Percentiles rank a stretch among this genome's conserved stretches.
Evolutionary conservation across 2,329 filamentous ascomycete species (phyloP).

Genomic region (Fusarium odoratissimum): DNA sequence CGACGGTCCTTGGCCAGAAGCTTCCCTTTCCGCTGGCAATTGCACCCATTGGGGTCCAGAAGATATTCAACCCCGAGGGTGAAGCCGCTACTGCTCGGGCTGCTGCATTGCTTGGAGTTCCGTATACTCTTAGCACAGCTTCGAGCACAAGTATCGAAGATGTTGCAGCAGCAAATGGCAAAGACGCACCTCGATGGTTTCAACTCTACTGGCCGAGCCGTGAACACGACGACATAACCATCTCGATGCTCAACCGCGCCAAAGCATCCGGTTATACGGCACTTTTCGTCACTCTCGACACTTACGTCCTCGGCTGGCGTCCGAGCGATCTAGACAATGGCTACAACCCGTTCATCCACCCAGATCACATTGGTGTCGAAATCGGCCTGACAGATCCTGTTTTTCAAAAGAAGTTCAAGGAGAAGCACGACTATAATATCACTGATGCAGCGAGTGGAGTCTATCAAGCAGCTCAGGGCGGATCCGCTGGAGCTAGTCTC

Average conservation of each 20-base stretch:
- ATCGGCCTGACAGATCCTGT: slow-evolving; percentile 32
- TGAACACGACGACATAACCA: slow-evolving; percentile 26
- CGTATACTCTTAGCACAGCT: slow-evolving; percentile 17
- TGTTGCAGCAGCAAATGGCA: slow-evolving; percentile 15
- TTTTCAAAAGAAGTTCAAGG: slow-evolving; percentile 24
- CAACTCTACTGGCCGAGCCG: slow-evolving; percentile 31
- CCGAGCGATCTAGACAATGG: slow-evolving; percentile 24
- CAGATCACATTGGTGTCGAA: slow-evolving; percentile 29
- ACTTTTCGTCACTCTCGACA: slow-evolving; percentile 14
- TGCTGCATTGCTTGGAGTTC: slow-evolving; percentile 2
- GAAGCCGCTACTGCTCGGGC: slow-evolving; percentile 7
- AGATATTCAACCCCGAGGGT: slow-evolving; percentile 28
- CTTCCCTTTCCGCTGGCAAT: slow-evolving; percentile 24
- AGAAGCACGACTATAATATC: slow-evolving; percentile 26
- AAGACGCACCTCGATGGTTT: slow-evolving; percentile 14
- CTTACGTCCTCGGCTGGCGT: slow-evolving; percentile 18
- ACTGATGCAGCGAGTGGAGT: slow-evolving; percentile 11
- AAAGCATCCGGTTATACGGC: slow-evolving; percentile 10
- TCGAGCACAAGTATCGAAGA: slow-evolving; percentile 32
- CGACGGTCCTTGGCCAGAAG: slow-evolving; percentile 12
- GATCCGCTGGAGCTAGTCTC: slow-evolving; percentile 18
- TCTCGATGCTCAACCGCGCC: slow-evolving; percentile 13
- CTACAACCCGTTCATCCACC: slow-evolving; percentile 33
- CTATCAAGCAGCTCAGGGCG: slow-evolving; percentile 23
- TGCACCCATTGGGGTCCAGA: slow-evolving; percentile 19